Conservation (phyloP, 176 grass and related monocot genomes). For the Poa annua region DNA sequence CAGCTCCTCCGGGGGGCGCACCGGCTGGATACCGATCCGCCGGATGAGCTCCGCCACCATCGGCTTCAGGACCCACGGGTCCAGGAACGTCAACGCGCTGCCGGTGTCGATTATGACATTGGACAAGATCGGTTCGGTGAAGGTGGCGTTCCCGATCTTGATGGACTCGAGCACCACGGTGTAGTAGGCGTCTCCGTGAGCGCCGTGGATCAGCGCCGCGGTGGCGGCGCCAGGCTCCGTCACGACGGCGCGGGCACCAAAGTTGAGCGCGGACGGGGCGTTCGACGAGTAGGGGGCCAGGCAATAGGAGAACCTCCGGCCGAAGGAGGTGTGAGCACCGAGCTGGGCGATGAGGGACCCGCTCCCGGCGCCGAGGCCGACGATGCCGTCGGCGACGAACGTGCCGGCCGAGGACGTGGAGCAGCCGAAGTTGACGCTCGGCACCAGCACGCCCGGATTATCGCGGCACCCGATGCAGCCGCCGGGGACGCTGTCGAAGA, state of each 20-base stretch:
- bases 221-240: constrained; percentile 30
- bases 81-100: constrained; percentile 51
- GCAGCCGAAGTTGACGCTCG: constrained; percentile 62
- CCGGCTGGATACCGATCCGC: not conserved
- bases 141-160: constrained; percentile 19
- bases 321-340: constrained; percentile 8
- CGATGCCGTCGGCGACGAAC: constrained; percentile 51
- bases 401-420: constrained; percentile 27
- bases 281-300: constrained; percentile 33
- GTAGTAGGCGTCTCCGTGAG: constrained; percentile 32
- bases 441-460: not conserved
- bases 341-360: constrained; percentile 64
- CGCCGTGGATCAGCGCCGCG: constrained; percentile 36
- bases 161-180: constrained; percentile 49
- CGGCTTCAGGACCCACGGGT: constrained; percentile 1
- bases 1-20: constrained; percentile 22
- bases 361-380: constrained; percentile 51
- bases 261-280: constrained; percentile 46
- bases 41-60: constrained; percentile 36
- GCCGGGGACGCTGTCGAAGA: not conserved
- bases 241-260: constrained; percentile 53
- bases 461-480: not conserved
- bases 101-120: constrained; percentile 69
- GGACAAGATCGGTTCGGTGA: not conserved
- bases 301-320: constrained; percentile 73